Evolutionary conservation across 2,329 filamentous ascomycete species (phyloP), one percentile per base, ranked within the genome.

Genomic region (Neonectria punicea): DNA sequence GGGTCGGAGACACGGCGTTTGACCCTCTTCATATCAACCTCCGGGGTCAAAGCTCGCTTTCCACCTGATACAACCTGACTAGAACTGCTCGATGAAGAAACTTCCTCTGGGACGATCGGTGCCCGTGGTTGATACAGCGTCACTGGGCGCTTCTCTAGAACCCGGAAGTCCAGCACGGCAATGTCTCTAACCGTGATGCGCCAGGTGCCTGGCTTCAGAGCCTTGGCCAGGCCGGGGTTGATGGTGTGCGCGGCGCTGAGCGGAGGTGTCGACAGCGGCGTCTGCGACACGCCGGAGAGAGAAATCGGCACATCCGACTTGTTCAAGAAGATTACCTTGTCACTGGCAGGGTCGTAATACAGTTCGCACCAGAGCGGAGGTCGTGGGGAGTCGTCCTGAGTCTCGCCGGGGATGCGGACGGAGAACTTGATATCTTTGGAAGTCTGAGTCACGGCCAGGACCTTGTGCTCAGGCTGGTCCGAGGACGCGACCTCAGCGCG

Each of bases 371-470:
- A 87, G n/a, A 89, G 70, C 5, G 84, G 81, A 16, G 85, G 85
- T 16, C 83, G 78, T 8, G 79, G 75, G 9, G 76, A 78, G 49
- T 81, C 80, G 62, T 83, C 80, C 44, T 79, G 76, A 55, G 77
- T 79, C 61, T 84, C 82, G 16, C 82, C 81, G 5, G 86, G 87
- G 61, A 89, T 86, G 54, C 83, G 80, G 65, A 89, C 85, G 43
- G 84, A 85, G 72, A 88, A 88, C 67, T 87, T 88, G 80, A 88
- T 87, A 75, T 89, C 86, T 71, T 83, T 83, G 66, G 83, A 81
- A 5, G 86, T 89, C 79, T 89, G 87, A 69, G 86, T 87, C 72
- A 89, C 86, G 39, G 87, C 87, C 28, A 89, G 77, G 53, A 89
- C 87, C 72, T 83, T 86, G 75, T 87, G 84, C 66, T 83, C 81